These are phyloP conservation scores for Zoysia matrella DNA, from an alignment of 202 grass and related monocot species.

Conservation along the genomic window DNA sequence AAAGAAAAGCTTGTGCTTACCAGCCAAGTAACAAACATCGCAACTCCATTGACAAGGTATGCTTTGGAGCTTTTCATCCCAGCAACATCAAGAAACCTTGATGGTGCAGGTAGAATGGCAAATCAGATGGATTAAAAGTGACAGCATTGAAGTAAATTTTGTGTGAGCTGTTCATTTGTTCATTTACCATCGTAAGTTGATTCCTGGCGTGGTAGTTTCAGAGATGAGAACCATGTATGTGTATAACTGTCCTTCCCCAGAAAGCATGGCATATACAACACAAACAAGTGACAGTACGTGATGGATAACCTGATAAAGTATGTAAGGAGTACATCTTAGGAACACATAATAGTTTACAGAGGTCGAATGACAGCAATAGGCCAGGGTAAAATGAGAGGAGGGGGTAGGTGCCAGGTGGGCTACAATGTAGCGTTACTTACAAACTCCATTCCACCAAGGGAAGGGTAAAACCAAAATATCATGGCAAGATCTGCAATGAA, in stretches of 20 bases:
- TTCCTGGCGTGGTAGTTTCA: too few species aligned
- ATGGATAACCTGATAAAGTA: constrained; percentile 78
- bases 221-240: too few species aligned
- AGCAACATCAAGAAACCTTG: constrained; percentile 91
- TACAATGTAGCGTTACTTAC: constrained; percentile 53
- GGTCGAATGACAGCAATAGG: neutral
- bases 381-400: constrained; percentile 2
- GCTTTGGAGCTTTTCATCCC: constrained; percentile 17
- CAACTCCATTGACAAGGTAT: too few species aligned
- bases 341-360: constrained; percentile 3
- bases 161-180: constrained; percentile 27
- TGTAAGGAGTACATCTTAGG: neutral
- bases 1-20: constrained; percentile 47
- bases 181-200: constrained; percentile 60
- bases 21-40: constrained; percentile 63
- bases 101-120: constrained; percentile 37
- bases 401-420: neutral
- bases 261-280: too few species aligned
- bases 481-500: too few species aligned
- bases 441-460: constrained; percentile 93
- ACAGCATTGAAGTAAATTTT: constrained; percentile 20
- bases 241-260: too few species aligned
- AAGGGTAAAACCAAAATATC: neutral
- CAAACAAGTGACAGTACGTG: constrained; percentile 63
- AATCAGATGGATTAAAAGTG: constrained; percentile 43